phyloP scores from a whole-genome alignment of 352 stramenopile genomes.

The Phytophthora megakarya region DNA sequence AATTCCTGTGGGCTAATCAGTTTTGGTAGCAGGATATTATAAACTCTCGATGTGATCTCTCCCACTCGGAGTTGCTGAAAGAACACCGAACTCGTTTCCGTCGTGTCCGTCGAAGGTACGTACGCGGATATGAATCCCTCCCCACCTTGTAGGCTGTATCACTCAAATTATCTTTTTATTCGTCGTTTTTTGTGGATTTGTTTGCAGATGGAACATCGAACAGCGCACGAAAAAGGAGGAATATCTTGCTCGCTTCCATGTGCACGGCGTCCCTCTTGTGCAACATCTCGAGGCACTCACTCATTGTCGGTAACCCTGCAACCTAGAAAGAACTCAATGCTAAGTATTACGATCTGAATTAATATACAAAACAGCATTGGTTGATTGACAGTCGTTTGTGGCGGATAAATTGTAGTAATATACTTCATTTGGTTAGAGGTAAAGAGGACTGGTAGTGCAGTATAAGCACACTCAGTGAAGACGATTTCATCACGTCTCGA shows the following conservation, averaged over 20 bases:
- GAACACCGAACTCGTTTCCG: constrained; percentile 71
- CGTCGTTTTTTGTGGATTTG: not conserved
- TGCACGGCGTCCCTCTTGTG: constrained; percentile 69
- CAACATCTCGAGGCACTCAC: constrained; percentile 58
- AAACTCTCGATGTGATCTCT: constrained; percentile 66
- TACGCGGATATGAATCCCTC: not conserved
- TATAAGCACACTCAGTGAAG: too few relatives aligned
- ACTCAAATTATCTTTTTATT: not conserved
- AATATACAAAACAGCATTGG: too few relatives aligned
- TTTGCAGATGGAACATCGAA: constrained; percentile 54
- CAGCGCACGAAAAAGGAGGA: constrained; percentile 56
- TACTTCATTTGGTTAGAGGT: too few relatives aligned
- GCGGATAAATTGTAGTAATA: too few relatives aligned
- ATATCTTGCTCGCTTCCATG: constrained; percentile 60
- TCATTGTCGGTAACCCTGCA: constrained; percentile 38
- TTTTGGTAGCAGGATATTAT: constrained; percentile 55
- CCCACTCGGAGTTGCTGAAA: constrained; percentile 63
- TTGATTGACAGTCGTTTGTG: too few relatives aligned
- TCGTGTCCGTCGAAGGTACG: constrained; percentile 55
- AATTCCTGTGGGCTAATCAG: not conserved
- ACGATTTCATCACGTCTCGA: too few relatives aligned
- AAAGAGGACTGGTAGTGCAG: too few relatives aligned
- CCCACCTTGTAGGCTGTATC: too few relatives aligned
- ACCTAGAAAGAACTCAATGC: too few relatives aligned
- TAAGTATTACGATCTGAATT: too few relatives aligned